These are phyloP conservation scores for Pyronema omphalodes DNA, from an alignment of 495 filamentous ascomycete species.

Conservation along the genomic window DNA sequence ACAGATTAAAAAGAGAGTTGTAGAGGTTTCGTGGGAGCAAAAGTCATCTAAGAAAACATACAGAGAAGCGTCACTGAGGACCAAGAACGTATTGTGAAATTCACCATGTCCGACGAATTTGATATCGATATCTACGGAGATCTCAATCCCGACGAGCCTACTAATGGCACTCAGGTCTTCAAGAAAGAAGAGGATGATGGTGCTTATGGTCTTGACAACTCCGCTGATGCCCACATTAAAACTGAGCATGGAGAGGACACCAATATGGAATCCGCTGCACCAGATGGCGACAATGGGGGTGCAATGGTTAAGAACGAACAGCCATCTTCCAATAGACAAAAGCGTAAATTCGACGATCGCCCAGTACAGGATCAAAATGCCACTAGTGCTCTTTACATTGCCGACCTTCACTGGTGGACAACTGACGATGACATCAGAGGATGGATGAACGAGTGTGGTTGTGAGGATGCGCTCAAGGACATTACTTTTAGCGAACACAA, in stretches of 20 bases:
- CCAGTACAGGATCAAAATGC: constrained; percentile 58
- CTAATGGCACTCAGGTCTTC: constrained; percentile 14
- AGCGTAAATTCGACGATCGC: constrained; percentile 47
- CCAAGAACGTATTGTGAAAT: constrained; percentile 24
- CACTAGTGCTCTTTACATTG: constrained; percentile 63
- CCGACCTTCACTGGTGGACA: constrained; percentile 89
- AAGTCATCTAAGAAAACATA: constrained; percentile 23
- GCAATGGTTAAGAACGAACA: constrained; percentile 33
- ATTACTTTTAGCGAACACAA: constrained; percentile 96
- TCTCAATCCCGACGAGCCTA: constrained; percentile 32
- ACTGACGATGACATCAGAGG: constrained; percentile 88
- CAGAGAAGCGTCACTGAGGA: constrained; percentile 23
- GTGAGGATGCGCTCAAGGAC: constrained; percentile 73
- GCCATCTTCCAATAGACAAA: constrained; percentile 28
- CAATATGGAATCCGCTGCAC: constrained; percentile 27
- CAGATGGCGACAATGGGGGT: constrained; percentile 27
- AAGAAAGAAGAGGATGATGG: constrained; percentile 24
- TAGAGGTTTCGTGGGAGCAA: constrained; percentile 8
- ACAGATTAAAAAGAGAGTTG: constrained; percentile 22
- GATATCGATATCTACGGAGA: constrained; percentile 98
- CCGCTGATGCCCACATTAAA: constrained; percentile 28
- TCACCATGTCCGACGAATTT: constrained; percentile 72
- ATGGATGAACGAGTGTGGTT: constrained; percentile 57
- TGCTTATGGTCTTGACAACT: constrained; percentile 25
- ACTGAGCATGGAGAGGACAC: constrained; percentile 27